phyloP scores from a whole-genome alignment of 306 rosid species.

The Benincasa hispida region DNA sequence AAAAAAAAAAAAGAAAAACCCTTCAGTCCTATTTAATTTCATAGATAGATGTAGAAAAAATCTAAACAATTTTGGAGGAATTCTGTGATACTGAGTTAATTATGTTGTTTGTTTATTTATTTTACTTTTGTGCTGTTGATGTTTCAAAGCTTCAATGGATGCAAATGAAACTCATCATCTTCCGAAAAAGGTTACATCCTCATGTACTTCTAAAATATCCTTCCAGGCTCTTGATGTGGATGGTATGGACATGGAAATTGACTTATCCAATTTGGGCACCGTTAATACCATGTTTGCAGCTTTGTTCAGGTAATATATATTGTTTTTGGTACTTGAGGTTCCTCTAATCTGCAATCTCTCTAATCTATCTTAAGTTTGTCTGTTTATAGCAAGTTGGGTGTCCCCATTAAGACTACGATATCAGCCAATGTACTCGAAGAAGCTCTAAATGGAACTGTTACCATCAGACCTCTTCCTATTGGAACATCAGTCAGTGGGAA shows the following conservation, averaged over 20 bases:
- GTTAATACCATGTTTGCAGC: constrained; percentile 99
- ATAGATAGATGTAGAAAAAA: neutral
- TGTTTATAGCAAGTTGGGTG: constrained; percentile 85
- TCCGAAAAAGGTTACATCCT: neutral
- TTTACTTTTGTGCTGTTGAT: neutral
- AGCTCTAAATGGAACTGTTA: constrained; percentile 87
- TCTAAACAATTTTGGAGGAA: neutral
- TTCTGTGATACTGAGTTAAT: neutral
- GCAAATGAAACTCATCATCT: neutral
- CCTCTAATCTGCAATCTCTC: neutral
- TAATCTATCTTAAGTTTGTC: constrained; percentile 24
- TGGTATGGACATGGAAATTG: constrained; percentile 95
- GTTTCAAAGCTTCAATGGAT: neutral
- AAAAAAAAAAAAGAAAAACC: too few species aligned
- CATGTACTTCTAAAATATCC: constrained; percentile 8
- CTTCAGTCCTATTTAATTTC: too few species aligned
- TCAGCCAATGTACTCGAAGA: constrained; percentile 97
- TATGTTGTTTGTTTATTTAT: neutral
- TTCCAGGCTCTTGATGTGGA: constrained; percentile 82
- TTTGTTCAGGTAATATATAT: constrained; percentile 67
- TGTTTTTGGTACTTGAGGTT: constrained; percentile 3
- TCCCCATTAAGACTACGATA: constrained; percentile 94
- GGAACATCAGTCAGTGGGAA: constrained; percentile 96
- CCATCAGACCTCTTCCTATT: constrained; percentile 91
- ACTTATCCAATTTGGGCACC: constrained; percentile 95